Conservation (phyloP, 805 yeast species). For the Yamadazyma akitaensis region DNA sequence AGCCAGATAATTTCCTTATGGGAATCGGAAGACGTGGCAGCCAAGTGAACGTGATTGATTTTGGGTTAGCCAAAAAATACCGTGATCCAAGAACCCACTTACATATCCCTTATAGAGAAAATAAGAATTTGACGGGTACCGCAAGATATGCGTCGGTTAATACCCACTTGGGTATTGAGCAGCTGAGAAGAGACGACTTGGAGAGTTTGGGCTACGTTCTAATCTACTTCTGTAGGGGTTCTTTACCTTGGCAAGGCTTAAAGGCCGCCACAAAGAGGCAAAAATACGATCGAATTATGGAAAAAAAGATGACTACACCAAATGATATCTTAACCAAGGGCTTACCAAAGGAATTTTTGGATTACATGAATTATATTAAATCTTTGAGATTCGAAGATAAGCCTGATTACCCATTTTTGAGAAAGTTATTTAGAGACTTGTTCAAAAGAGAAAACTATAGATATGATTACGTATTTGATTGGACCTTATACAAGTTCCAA, state of each 20-base stretch:
- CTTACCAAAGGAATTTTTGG: conserved; percentile 84
- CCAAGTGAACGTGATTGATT: conserved; percentile 90
- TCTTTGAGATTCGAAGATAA: conserved; percentile 92
- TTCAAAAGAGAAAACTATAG: conserved; percentile 84
- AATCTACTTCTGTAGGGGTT: conserved; percentile 91
- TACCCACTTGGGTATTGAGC: conserved; percentile 96
- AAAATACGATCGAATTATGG: conserved; percentile 94
- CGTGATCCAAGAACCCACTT: conserved; percentile 91
- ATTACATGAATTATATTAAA: conserved; percentile 84
- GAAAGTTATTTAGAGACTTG: conserved; percentile 85
- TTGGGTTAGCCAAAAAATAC: conserved; percentile 90
- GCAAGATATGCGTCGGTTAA: conserved; percentile 95
- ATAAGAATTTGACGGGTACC: conserved; percentile 94
- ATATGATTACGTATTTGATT: conserved; percentile 93
- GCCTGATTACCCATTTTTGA: conserved; percentile 88
- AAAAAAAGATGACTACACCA: conserved; percentile 88
- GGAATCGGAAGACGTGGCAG: conserved; percentile 93
- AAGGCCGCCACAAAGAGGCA: conserved; percentile 96
- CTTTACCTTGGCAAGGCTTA: conserved; percentile 98
- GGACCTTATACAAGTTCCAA: conserved; percentile 86
- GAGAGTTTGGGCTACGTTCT: conserved; percentile 93
- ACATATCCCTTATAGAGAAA: conserved; percentile 95
- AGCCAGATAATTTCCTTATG: conserved; percentile 82
- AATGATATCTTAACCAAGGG: conserved; percentile 86
- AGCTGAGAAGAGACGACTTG: conserved; percentile 92